These are phyloP conservation scores for Candida tetrigidarum DNA, from an alignment of 1,139 yeast genomes.

Conservation along the genomic window DNA sequence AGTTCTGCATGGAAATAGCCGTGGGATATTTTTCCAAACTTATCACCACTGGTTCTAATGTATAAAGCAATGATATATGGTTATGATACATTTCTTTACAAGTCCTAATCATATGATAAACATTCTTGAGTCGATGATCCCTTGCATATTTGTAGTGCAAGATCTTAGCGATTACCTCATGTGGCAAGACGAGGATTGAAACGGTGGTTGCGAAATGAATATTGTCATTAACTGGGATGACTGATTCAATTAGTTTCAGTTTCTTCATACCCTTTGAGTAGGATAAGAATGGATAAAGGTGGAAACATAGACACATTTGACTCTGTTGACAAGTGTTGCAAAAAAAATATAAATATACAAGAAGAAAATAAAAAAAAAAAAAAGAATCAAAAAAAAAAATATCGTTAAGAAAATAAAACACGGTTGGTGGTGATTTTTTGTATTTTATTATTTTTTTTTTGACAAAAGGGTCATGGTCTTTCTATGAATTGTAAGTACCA, in stretches of 20 bases:
- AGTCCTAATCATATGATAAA: conserved; percentile 9
- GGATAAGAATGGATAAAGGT: not conserved
- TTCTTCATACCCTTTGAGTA: not conserved
- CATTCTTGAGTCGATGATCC: conserved; percentile 2
- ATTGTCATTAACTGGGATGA: not conserved
- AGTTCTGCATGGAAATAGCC: conserved; percentile 4
- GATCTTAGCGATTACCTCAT: conserved; percentile 9
- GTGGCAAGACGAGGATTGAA: conserved; percentile 8
- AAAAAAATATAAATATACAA: too few species aligned
- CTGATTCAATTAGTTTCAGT: not conserved
- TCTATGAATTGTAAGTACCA: too few species aligned
- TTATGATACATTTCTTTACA: conserved; percentile 9
- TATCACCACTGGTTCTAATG: conserved; percentile 4
- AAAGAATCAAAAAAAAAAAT: not conserved
- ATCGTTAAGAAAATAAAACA: not conserved
- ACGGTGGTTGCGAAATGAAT: not conserved
- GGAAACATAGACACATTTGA: conserved; percentile 5
- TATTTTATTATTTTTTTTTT: not conserved
- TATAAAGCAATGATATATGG: conserved; percentile 9
- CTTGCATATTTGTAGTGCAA: conserved; percentile 4
- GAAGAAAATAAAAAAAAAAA: too few species aligned
- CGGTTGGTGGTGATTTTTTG: conserved; percentile 1
- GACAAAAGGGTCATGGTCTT: not conserved
- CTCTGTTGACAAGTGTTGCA: conserved; percentile 4
- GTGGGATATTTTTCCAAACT: conserved; percentile 2